A percentile compares a stretch with the other conserved stretches of the same genome.
Conservation (phyloP, 495 filamentous ascomycete genomes). For the Xeromyces bisporus region DNA sequence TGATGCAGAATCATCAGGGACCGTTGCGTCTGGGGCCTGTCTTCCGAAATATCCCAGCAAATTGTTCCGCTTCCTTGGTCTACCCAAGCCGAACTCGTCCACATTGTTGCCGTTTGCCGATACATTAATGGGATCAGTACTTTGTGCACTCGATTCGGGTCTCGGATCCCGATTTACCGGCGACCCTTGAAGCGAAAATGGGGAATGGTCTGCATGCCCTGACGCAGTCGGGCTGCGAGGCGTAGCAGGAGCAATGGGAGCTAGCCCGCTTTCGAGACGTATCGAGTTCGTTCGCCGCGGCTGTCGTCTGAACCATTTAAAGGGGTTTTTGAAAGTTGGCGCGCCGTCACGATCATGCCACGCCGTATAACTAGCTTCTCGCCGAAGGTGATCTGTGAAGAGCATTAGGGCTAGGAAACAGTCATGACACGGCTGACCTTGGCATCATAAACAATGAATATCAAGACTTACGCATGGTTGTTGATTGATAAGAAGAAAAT, state of each 20-base stretch:
- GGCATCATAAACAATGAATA: no score
- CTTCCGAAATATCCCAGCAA: constrained; percentile 9
- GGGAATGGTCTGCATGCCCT: constrained; percentile 14
- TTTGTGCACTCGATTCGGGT: constrained; percentile 15
- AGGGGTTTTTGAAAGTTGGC: constrained; percentile 30
- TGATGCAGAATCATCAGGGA: constrained; percentile 10
- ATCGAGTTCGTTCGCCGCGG: constrained; percentile 17
- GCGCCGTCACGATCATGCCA: constrained; percentile 32
- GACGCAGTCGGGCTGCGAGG: constrained; percentile 12
- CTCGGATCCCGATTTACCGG: constrained; percentile 6
- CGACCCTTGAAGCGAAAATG: constrained; percentile 15
- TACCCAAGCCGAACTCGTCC: constrained; percentile 1
- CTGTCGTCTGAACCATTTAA: constrained; percentile 23
- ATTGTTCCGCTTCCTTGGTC: constrained; percentile 15
- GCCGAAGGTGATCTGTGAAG: constrained; percentile 26
- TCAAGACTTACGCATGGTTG: neutral
- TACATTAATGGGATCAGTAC: constrained; percentile 24
- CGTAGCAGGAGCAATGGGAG: constrained; percentile 11
- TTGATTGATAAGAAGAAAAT: neutral
- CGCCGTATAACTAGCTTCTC: constrained; percentile 25
- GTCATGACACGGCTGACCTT: neutral
- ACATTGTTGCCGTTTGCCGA: constrained; percentile 3
- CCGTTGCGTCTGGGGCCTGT: constrained; percentile 1
- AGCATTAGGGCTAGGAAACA: neutral
- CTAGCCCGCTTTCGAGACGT: constrained; percentile 14